Evolutionary conservation across 1,139 yeast genomes (phyloP).

Genomic region (Diutina siamensis): DNA sequence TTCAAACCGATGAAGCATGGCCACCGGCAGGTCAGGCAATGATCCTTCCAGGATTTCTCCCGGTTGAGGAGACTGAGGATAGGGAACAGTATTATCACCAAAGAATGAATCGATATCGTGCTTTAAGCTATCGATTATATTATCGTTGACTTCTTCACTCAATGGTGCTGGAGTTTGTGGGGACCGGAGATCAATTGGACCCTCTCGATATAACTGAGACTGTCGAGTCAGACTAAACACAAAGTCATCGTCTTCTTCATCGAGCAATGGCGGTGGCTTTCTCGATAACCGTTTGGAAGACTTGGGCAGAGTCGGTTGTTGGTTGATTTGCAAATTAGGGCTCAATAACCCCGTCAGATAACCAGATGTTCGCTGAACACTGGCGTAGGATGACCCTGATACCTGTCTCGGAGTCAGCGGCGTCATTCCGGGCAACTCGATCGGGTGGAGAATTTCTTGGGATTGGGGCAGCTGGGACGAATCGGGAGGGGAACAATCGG

Average conservation of each 20-base stretch:
- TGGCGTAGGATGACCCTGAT: neutral
- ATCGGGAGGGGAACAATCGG: neutral
- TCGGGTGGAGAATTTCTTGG: neutral
- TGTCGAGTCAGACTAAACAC: neutral
- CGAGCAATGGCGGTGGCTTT: conserved; percentile 3
- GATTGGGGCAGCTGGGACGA: neutral
- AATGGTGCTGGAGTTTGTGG: neutral
- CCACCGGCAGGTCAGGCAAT: neutral
- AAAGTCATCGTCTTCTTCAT: conserved; percentile 1
- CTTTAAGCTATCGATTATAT: neutral
- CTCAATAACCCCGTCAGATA: neutral
- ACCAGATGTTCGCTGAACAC: neutral
- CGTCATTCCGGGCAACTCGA: neutral
- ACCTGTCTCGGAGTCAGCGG: neutral
- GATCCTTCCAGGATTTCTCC: neutral
- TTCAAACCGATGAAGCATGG: neutral
- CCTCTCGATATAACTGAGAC: neutral
- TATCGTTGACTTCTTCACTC: neutral
- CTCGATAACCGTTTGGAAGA: neutral
- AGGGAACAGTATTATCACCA: neutral
- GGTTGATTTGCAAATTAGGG: neutral
- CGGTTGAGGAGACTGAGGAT: neutral
- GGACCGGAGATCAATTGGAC: neutral
- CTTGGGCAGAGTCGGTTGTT: neutral
- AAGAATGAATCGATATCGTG: neutral